A percentile compares a stretch with the other conserved stretches of the same genome.
Evolutionary conservation across 768 basidiomycete genomes (phyloP).

Genomic region (Amanita muscaria): DNA sequence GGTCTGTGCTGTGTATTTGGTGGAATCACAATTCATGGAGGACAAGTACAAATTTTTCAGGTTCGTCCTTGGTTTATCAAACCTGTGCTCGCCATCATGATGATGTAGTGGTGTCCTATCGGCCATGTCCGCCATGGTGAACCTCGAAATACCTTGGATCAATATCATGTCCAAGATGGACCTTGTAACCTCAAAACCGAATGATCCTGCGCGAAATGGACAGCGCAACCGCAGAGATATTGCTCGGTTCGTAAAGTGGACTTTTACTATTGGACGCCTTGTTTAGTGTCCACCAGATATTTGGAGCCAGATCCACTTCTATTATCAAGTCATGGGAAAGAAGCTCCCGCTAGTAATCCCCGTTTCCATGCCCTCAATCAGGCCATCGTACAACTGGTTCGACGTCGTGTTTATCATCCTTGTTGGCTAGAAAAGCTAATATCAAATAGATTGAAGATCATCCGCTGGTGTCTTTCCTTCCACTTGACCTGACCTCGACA

Average conservation of each 20-base stretch:
- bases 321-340: conserved; percentile 49
- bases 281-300: conserved; percentile 44
- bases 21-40: conserved; percentile 99
- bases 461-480: conserved; percentile 93
- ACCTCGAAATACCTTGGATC: conserved; percentile 93
- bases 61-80: conserved; percentile 25
- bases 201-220: conserved; percentile 66
- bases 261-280: background rate
- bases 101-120: conserved; percentile 76
- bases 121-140: conserved; percentile 99
- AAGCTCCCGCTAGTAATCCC: conserved; percentile 51
- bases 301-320: conserved; percentile 94
- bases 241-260: conserved; percentile 46
- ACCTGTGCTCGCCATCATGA: conserved; percentile 2
- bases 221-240: conserved; percentile 69
- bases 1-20: conserved; percentile 83
- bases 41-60: conserved; percentile 98
- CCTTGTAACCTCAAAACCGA: conserved; percentile 62
- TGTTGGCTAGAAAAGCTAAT: conserved; percentile 28
- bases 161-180: conserved; percentile 99
- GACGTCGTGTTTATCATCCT: conserved; percentile 78
- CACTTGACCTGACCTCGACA: conserved; percentile 82
- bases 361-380: conserved; percentile 91
- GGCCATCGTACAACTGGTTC: conserved; percentile 89
- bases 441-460: conserved; percentile 86